Percentiles rank a stretch among this genome's conserved stretches.
These are phyloP conservation scores for Alternaria tenuissima DNA, from an alignment of 2,329 filamentous ascomycete species.

Conservation along the genomic window DNA sequence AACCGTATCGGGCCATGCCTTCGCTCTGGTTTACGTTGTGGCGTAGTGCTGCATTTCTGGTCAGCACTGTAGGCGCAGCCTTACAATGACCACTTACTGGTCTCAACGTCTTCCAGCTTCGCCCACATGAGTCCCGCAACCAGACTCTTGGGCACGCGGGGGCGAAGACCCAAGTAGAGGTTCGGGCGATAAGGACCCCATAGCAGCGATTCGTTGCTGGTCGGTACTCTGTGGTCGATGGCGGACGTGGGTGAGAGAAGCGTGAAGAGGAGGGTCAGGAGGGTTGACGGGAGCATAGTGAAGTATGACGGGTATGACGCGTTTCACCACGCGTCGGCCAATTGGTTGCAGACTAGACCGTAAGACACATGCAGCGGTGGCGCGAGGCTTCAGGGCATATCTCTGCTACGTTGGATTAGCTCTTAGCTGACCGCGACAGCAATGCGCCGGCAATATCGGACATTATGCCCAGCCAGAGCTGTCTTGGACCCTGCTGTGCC, in stretches of 20 bases:
- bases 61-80: slow-evolving; percentile 13
- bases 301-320: slow-evolving; percentile 12
- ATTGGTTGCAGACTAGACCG: slow-evolving; percentile 6
- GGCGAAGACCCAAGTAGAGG: slow-evolving; percentile 88
- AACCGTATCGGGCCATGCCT: slow-evolving; percentile 92
- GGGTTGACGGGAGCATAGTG: slow-evolving; percentile 31
- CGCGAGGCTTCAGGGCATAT: slow-evolving; percentile 7
- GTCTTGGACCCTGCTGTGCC: slow-evolving; percentile 5
- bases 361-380: slow-evolving; percentile 13
- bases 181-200: slow-evolving; percentile 97
- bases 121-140: slow-evolving; percentile 87
- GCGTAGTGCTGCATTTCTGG: slow-evolving; percentile 65
- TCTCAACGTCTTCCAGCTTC: slow-evolving; percentile 78
- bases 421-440: slow-evolving; percentile 10
- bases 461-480: slow-evolving; percentile 8
- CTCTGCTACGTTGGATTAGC: slow-evolving; percentile 10
- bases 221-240: slow-evolving; percentile 20
- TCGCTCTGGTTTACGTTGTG: slow-evolving; percentile 95
- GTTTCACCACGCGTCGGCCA: slow-evolving; percentile 13
- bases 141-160: slow-evolving; percentile 79
- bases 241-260: slow-evolving; percentile 22
- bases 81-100: slow-evolving; percentile 64
- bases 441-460: slow-evolving; percentile 12
- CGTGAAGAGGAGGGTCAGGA: slow-evolving; percentile 27
- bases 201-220: slow-evolving; percentile 78